Evolutionary conservation across 495 filamentous ascomycete species (phyloP), one percentile per base, ranked within the genome.

Genomic region (Aspergillus sparsus): DNA sequence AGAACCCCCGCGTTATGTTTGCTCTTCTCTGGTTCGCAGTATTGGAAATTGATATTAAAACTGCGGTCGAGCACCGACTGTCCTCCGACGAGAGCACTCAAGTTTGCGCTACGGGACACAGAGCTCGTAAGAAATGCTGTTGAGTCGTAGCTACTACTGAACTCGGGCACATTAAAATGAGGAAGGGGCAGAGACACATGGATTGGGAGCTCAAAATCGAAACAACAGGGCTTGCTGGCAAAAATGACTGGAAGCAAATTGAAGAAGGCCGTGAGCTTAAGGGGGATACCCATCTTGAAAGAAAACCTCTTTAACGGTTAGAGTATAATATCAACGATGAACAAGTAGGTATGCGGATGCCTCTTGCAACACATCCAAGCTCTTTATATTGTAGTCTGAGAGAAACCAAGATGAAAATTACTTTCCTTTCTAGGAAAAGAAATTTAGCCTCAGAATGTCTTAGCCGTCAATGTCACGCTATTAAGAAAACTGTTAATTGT

Each of bases 1-100:
- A 88, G 36, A 21, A 49, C 47, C 12, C 21, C 47, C 12, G n/a
- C 4, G 47, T 11, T 27, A 2, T 10, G 13, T 5, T 15, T 49
- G 21, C 21, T 6, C 15, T 49, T 31, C 13, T 31, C 15, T 10
- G 47, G 47, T 15, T 21, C 47, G 47, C 47, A 49, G 47, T 49
- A 49, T 27, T 49, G 47, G 15, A 49, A 18, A 31, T 49, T 5
- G 21, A 49, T 49, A 8, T 49, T 49, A 27, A 49, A 49, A 27
- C n/a, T 27, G 21, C 21, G 15, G 13, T 49, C 13, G 1, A 49
- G 15, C 47, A 3, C 10, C 16, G n/a, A 15, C 47, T 49, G n/a
- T 11, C 47, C 47, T 5, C 16, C 21, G 6, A 49, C 47, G 6
- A 49, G 47, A 6, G 16, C 2, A 27, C 47, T 49, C 4, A 49